Evolutionary conservation across 441 rosid species (phyloP).

Genomic region (Adansonia gregorii): DNA sequence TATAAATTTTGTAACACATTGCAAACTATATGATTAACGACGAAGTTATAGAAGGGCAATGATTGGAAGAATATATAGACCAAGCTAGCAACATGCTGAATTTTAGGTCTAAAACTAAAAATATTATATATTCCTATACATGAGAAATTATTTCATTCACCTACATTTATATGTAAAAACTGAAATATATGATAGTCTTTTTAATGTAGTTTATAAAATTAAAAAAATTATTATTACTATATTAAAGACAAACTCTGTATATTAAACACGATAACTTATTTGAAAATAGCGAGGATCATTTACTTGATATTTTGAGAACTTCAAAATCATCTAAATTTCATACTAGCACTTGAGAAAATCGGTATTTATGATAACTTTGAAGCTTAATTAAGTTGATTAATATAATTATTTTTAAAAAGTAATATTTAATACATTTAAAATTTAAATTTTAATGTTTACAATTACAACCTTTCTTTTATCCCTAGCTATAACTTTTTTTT

Average conservation of each 20-base stretch:
- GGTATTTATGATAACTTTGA: no score
- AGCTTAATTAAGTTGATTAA: no score
- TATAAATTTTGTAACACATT: conserved; percentile 4
- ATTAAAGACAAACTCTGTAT: no score
- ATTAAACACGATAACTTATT: background rate
- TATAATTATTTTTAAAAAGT: no score
- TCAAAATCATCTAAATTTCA: background rate
- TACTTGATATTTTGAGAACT: background rate
- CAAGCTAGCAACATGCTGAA: conserved; percentile 12
- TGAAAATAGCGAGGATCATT: background rate
- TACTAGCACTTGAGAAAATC: background rate
- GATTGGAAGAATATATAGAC: conserved; percentile 14
- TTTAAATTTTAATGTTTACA: no score
- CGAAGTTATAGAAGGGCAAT: background rate
- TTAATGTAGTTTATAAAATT: no score
- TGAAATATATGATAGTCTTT: no score
- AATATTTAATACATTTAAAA: no score
- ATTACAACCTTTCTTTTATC: no score
- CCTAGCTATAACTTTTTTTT: no score
- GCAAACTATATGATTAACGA: conserved; percentile 11
- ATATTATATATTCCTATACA: background rate
- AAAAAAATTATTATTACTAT: no score
- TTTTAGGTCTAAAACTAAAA: background rate
- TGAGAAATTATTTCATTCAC: background rate
- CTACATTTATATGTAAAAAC: no score